Evolutionary conservation across 148 eudicot species (phyloP).

Genomic region (Cornus suecica): DNA sequence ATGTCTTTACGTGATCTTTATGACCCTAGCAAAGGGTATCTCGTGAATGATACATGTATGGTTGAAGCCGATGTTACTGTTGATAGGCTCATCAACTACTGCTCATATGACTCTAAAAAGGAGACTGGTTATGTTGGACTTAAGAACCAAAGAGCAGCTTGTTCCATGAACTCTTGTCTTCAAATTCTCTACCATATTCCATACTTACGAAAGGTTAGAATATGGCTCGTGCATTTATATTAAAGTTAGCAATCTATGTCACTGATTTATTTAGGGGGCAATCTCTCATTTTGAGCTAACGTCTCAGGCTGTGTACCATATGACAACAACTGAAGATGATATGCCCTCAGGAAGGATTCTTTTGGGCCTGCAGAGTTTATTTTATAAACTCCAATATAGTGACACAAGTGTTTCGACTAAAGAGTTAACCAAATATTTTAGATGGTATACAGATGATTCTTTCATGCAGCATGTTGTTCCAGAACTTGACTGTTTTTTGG

Average conservation of each 20-base stretch:
- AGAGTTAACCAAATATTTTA: slow-evolving; percentile 89
- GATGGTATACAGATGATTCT: slow-evolving; percentile 95
- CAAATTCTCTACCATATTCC: slow-evolving; percentile 89
- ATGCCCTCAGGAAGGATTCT: slow-evolving; percentile 74
- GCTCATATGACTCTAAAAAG: slow-evolving; percentile 89
- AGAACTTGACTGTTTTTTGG: slow-evolving; percentile 82
- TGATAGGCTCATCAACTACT: slow-evolving; percentile 61
- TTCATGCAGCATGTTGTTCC: slow-evolving; percentile 99
- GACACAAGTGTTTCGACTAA: slow-evolving; percentile 86
- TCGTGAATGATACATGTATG: slow-evolving; percentile 66
- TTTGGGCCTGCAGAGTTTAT: slow-evolving; percentile 82
- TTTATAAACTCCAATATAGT: slow-evolving; percentile 86
- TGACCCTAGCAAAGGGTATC: slow-evolving; percentile 70
- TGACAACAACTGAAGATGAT: slow-evolving; percentile 95
- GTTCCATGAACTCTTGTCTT: slow-evolving; percentile 93
- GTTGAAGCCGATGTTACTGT: slow-evolving; percentile 92
- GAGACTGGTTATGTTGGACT: slow-evolving; percentile 95
- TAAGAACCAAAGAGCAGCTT: slow-evolving; percentile 94
- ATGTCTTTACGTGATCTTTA: slow-evolving; percentile 81
- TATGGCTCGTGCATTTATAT: neutral
- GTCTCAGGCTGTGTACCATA: slow-evolving; percentile 86
- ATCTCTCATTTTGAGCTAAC: slow-evolving; percentile 16
- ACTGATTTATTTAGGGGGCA: slow-evolving; percentile 1
- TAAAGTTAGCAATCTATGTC: neutral
- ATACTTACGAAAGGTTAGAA: slow-evolving; percentile 78